Evolutionary conservation across 108 stramenopile species (phyloP), one percentile per base, ranked within the genome.

Genomic region (Cyclostephanos tholiformis): DNA sequence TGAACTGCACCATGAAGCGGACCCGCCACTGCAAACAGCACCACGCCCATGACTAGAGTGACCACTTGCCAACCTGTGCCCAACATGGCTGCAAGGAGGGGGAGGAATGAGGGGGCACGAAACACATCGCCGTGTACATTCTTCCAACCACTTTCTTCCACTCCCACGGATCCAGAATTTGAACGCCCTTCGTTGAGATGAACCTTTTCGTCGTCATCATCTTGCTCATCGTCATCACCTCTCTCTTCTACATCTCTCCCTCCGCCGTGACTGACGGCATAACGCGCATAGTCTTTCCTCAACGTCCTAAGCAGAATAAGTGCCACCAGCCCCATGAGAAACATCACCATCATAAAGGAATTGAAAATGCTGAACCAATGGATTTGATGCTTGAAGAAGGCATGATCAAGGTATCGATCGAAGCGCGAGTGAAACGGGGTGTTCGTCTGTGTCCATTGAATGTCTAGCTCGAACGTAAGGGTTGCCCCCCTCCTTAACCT

Each of bases 331-430:
- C 97, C 98, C 73, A 94, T 97, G 48, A 99, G 75, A 82, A 99
- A 98, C 53, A 99, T 75, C 1, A 98, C 97, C 85, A 99, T 98
- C 97, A 99, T 97, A 80, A 98, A 90, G 6, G 91, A 91, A 85
- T 99, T 99, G 65, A 96, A 92, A 73, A 99, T 95, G 63, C 91
- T 88, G 85, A 99, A 99, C 98, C 98, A 98, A 85, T 99, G 99
- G 71, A 99, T 98, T 48, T 95, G 94, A 79, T 99, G 98, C 79
- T 98, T 97, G 87, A 99, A 99, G 73, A 99, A 98, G 35, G 86
- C 87, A 71, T 95, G 88, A 81, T 99, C 97, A 71, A 99, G 69
- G 79, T 99, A 99, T 30, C 92, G 82, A 71, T 95, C 88, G 79
- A 97, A 99, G 19, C 98, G 83, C 11, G 90, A 81, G 43, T 94